phyloP scores from a whole-genome alignment of 805 yeast genomes.

The Saturnispora quitensis region DNA sequence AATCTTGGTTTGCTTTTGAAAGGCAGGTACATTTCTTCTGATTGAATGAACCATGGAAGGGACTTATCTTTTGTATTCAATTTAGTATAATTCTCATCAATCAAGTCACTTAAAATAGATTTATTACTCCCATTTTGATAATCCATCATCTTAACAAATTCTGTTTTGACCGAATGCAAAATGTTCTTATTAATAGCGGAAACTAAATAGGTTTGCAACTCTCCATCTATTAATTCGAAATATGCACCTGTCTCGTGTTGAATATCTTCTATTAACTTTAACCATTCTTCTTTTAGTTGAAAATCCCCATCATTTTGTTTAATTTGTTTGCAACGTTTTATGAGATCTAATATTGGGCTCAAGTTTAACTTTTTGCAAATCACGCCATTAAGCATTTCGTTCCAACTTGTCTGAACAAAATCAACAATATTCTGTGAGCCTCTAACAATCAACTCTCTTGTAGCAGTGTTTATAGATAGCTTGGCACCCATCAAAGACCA shows the following conservation, averaged over 20 bases:
- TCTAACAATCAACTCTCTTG: constrained; percentile 21
- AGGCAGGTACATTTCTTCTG: constrained; percentile 17
- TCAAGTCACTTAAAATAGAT: constrained; percentile 8
- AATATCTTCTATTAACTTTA: constrained; percentile 10
- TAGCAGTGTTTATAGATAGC: constrained; percentile 21
- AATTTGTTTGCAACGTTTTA: constrained; percentile 8
- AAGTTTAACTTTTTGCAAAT: constrained; percentile 15
- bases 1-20: constrained; percentile 13
- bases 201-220: constrained; percentile 20
- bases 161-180: constrained; percentile 20
- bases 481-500: constrained; percentile 31
- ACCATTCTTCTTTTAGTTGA: background rate
- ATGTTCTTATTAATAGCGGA: constrained; percentile 22
- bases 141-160: constrained; percentile 22
- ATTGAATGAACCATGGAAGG: constrained; percentile 25
- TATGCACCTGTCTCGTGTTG: constrained; percentile 25
- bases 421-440: constrained; percentile 23
- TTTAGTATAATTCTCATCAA: constrained; percentile 7
- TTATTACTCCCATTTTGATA: constrained; percentile 17
- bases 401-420: constrained; percentile 29
- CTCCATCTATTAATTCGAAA: constrained; percentile 21
- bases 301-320: background rate
- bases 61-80: constrained; percentile 16
- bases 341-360: constrained; percentile 17
- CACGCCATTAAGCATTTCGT: constrained; percentile 22